Base-by-base conservation (phyloP, 441 rosid genomes). In the Corymbia calophylla region DNA sequence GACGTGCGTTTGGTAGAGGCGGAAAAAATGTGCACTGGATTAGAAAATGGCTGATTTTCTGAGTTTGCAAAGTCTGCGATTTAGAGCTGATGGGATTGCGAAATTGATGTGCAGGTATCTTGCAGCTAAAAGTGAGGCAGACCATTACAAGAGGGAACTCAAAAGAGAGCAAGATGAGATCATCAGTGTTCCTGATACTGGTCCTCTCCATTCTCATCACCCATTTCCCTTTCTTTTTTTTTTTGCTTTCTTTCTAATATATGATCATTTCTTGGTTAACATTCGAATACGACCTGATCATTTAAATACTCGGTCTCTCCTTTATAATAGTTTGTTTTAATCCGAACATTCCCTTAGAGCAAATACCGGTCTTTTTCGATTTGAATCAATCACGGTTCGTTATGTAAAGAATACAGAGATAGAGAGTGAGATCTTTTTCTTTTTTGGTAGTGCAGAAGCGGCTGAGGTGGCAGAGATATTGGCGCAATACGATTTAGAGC, bases 121-220 rank as follows among this genome's bases (percentile, higher is more conserved):
- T 47, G 99, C 99, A 27, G 99, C 99, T 2, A 96, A 95, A 92
- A 95, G 99, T 48, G 99, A 98, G 94, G 96, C 97, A 17, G 99
- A 97, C 93, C 98, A 98, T 90, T 97, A 98, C 87, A 91, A 88
- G 12, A 94, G 95, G 88, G 99, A 98, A 87, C 91, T 96, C 88
- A 94, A 90, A 91, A 94, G 99, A 90, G 99, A 98, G 88, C 93
- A 95, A 88, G 99, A 96, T 86, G 98, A 97, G 95, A 97, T 98
- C 92, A 58, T 92, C 13, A 70, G 93, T n/a, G 97, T 96, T 90
- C 99, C 99, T 68, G 99, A 97, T 51, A 94, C 94, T 88, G 99
- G 99, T 95, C 90, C 68, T 87, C 18, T 17, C 87, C 14, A n/a
- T 48, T 82, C 44, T 66, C 23, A 53, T 29, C 29, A 53, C 9